Base-by-base conservation (phyloP, 108 stramenopile species). In the Fistulifera solaris region DNA sequence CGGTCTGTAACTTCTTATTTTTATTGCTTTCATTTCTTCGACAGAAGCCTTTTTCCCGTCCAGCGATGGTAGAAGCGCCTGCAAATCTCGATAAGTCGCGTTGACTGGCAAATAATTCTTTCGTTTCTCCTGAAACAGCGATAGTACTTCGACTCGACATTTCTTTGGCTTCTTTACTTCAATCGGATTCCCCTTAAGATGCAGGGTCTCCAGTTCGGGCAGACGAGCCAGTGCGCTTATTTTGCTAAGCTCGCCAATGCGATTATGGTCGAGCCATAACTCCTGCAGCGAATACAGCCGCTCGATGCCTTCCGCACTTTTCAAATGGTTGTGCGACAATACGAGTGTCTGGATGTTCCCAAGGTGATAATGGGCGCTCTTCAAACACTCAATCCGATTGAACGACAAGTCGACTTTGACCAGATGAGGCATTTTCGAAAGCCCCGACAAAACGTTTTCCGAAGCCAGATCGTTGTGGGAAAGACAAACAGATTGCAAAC, bases 311-410 rank as follows among this genome's bases (percentile, higher is more conserved):
- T 59, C 42, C 18, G 62, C 48, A 10, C 74, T 58, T 17, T 46
- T 42, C 45, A 93, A 53, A 18, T 61, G 45, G 65, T 93, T 93
- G 26, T 81, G 48, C 1, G 81, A 66, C 43, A 93, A 54, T 14
- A 76, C 57, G 24, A 93, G 65, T 39, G 67, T 66, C 42, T 71
- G 70, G 6, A 92, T 51, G 51, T 92, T 87, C 2, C 90, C 86
- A 50, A 83, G 50, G 39, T 66, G 67, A 17, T 50, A 48, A 62
- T 69, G 48, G 28, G 64, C 81, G 57, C 65, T 56, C 52, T 31
- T 46, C 27, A 70, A 54, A 61, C 52, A 56, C 27, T 52, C 53
- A 12, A 92, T 31, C 28, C 69, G 58, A 52, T 93, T 93, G 77
- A 68, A 66, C 5, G 76, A 75, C 41, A 88, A 56, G 61, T 93